phyloP scores from a whole-genome alignment of 1,284 basidiomycete genomes.

The Heterobasidion irregulare region DNA sequence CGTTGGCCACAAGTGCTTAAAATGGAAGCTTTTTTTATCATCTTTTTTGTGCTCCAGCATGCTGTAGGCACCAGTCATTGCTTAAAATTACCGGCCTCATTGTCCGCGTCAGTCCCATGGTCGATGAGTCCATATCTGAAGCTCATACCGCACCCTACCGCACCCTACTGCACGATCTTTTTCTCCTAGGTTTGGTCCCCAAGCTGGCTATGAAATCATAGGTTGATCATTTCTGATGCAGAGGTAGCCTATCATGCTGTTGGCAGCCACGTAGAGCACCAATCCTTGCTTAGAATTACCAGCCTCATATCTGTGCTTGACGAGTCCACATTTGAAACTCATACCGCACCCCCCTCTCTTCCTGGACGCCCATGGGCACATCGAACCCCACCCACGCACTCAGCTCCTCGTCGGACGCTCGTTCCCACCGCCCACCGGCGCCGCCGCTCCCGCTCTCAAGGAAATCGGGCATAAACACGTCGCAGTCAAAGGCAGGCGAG shows the following conservation, averaged over 20 bases:
- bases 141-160: too few relatives aligned
- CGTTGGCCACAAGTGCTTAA: background rate
- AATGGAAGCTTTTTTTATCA: too few relatives aligned
- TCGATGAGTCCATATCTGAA: too few relatives aligned
- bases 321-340: slow-evolving; percentile 91
- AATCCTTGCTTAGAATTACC: background rate
- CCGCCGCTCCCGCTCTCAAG: too few relatives aligned
- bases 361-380: slow-evolving; percentile 67
- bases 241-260: too few relatives aligned
- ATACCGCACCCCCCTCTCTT: slow-evolving; percentile 78
- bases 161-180: too few relatives aligned
- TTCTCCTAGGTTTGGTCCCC: background rate
- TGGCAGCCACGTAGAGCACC: too few relatives aligned
- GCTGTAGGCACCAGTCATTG: too few relatives aligned
- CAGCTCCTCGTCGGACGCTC: slow-evolving; percentile 53
- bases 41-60: too few relatives aligned
- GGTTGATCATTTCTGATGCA: too few relatives aligned
- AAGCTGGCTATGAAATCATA: background rate
- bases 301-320: slow-evolving; percentile 1
- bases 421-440: slow-evolving; percentile 39
- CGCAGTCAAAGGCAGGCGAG: slow-evolving; percentile 73
- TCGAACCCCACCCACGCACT: slow-evolving; percentile 73
- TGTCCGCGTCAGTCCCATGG: too few relatives aligned
- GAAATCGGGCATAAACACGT: slow-evolving; percentile 69
- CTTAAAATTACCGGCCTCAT: too few relatives aligned